phyloP scores from a whole-genome alignment of 2,329 filamentous ascomycete genomes.

The Xylaria sp. region DNA sequence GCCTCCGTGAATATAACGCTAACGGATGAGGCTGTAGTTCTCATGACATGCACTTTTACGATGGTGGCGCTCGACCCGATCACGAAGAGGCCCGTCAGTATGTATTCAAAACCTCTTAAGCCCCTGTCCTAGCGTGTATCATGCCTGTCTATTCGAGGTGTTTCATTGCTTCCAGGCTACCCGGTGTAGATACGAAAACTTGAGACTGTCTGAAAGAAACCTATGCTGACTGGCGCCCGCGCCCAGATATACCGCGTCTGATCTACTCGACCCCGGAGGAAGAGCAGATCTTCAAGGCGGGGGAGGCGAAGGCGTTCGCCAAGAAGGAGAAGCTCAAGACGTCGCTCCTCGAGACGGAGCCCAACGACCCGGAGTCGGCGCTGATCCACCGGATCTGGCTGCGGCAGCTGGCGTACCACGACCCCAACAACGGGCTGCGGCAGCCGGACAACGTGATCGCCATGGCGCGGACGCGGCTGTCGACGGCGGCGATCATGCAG shows the following conservation, averaged over 20 bases:
- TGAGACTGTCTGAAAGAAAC: neutral
- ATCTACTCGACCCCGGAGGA: conserved; percentile 65
- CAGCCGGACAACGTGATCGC: conserved; percentile 52
- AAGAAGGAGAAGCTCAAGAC: conserved; percentile 66
- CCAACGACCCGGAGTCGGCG: conserved; percentile 71
- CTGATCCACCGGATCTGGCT: conserved; percentile 76
- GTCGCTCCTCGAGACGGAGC: conserved; percentile 67
- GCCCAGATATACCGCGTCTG: conserved; percentile 51
- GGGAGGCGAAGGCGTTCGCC: conserved; percentile 59
- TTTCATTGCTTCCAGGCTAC: neutral
- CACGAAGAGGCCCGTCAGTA: conserved; percentile 65
- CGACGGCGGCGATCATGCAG: conserved; percentile 73
- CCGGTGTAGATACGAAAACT: neutral
- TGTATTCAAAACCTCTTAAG: neutral
- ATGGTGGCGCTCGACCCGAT: conserved; percentile 74
- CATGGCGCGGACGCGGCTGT: conserved; percentile 60
- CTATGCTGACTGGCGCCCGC: neutral
- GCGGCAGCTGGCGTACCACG: conserved; percentile 64
- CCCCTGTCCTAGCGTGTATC: neutral
- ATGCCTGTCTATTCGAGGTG: neutral
- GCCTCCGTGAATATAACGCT: neutral
- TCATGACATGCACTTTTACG: conserved; percentile 63
- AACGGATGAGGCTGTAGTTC: conserved; percentile 24
- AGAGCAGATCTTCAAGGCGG: conserved; percentile 62
- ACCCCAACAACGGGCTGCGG: conserved; percentile 36